Evolutionary conservation across 2,329 filamentous ascomycete species (phyloP), one percentile per base, ranked within the genome.

Genomic region (Alternaria consortialis): DNA sequence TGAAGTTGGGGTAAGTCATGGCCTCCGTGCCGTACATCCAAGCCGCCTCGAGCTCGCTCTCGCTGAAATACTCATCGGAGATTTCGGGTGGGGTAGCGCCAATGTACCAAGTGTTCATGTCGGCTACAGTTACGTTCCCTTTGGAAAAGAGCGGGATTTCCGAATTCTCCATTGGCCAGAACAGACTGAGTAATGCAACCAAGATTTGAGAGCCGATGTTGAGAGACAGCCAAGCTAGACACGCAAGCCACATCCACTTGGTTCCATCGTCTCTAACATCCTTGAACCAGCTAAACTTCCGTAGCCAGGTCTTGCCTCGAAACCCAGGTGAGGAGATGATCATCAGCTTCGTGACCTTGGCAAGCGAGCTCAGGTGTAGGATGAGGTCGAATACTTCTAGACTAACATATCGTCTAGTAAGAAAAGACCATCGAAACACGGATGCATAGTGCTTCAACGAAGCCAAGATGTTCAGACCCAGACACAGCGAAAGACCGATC

Each of bases 321-420:
- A 76, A 62, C 1, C 74, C 68, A 6, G 76, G 76, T 5, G 74
- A 57, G 0, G 74, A 76, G 7, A 76, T 71, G 17, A 77, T 53
- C 73, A 78, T 76, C 32, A 78, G 63, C 50, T 77, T 77, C 2
- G 65, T 64, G 17, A 78, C 71, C 17, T 76, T 76, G 20, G 73
- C 72, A 6, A 77, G 65, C 12, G 72, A 72, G 23, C 70, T 66
- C 1, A 75, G 51, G 7, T 75, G 72, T 6, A 77, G 65, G 27
- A 78, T 76, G 25, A 79, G 65, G 43, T 77, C 76, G 34, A 77
- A 79, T 1, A 70, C 67, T 42, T 79, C 75, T 11, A 78, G 56
- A 11, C 68, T 74, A 23, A 77, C 68, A 31, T 75, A 78, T 29
- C 72, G 68, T 34, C 66, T 67, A 0, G 73, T 71, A 20, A 79